Percentiles rank a stretch among this genome's conserved stretches.
Conservation (phyloP, 2,329 filamentous ascomycete genomes). For the Scleromitrula shiraiana region DNA sequence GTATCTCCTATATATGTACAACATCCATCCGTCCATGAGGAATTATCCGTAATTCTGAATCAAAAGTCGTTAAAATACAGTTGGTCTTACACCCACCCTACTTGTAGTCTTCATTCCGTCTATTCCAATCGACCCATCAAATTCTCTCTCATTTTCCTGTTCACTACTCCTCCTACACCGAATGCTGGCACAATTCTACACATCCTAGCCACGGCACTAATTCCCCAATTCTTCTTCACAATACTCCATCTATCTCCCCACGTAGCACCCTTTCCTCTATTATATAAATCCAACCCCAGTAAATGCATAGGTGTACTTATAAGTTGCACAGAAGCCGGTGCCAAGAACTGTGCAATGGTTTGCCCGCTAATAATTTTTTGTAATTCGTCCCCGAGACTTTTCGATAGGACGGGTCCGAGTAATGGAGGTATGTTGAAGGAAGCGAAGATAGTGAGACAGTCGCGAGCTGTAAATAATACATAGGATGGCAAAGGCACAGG, state of each 20-base stretch:
- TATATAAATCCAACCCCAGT: conserved; percentile 80
- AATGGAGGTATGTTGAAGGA: conserved; percentile 83
- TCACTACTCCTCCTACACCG: conserved; percentile 81
- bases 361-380: conserved; percentile 43
- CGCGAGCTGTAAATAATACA: conserved; percentile 70
- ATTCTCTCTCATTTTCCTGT: conserved; percentile 58
- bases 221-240: conserved; percentile 67
- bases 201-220: conserved; percentile 67
- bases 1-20: neutral
- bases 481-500: conserved; percentile 64
- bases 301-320: conserved; percentile 78
- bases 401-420: conserved; percentile 60
- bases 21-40: neutral
- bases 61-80: neutral
- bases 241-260: conserved; percentile 55
- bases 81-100: neutral
- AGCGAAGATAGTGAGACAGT: conserved; percentile 84
- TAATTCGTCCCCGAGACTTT: conserved; percentile 45
- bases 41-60: neutral
- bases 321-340: conserved; percentile 72
- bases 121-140: conserved; percentile 43
- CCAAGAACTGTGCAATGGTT: conserved; percentile 68
- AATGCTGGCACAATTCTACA: conserved; percentile 83
- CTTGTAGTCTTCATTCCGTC: neutral
- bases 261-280: conserved; percentile 44